Conservation (phyloP, 2,329 filamentous ascomycete genomes). For the Ilyonectria sp. region DNA sequence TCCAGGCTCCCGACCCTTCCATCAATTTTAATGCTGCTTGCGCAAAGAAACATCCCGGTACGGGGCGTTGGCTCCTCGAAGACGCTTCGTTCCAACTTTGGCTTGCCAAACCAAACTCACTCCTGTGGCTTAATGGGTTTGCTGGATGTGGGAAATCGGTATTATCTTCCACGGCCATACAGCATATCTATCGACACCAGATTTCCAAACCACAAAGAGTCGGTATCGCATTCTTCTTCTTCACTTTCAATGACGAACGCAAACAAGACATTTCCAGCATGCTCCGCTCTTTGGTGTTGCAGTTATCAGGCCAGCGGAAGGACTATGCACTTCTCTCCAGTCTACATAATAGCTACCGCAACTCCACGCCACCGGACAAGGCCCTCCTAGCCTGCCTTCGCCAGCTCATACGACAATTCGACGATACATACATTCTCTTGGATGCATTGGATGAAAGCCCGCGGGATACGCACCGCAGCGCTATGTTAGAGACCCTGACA, state of each 20-base stretch:
- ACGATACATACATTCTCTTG: conserved; percentile 53
- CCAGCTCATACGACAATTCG: conserved; percentile 46
- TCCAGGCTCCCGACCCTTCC: conserved; percentile 54
- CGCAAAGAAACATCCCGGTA: conserved; percentile 51
- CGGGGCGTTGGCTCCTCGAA: conserved; percentile 38
- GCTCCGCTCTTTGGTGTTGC: conserved; percentile 52
- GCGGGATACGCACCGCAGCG: conserved; percentile 40
- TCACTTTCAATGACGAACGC: conserved; percentile 54
- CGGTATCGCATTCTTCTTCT: conserved; percentile 57
- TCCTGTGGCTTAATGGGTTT: conserved; percentile 58
- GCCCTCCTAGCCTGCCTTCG: conserved; percentile 43
- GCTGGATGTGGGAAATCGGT: conserved; percentile 59
- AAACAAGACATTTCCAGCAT: conserved; percentile 52
- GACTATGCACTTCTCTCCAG: conserved; percentile 34
- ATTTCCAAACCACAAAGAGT: conserved; percentile 36
- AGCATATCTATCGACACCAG: conserved; percentile 43
- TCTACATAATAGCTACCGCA: conserved; percentile 37
- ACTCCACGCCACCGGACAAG: conserved; percentile 35
- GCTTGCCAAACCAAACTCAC: conserved; percentile 50
- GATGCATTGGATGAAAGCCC: conserved; percentile 58
- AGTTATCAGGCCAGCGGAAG: conserved; percentile 50
- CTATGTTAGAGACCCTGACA: conserved; percentile 45
- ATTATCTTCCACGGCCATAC: conserved; percentile 55
- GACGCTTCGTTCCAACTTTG: conserved; percentile 38
- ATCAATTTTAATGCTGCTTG: conserved; percentile 51